Conservation (phyloP, 805 yeast species). For the Schizosaccharomyces osmophilus region DNA sequence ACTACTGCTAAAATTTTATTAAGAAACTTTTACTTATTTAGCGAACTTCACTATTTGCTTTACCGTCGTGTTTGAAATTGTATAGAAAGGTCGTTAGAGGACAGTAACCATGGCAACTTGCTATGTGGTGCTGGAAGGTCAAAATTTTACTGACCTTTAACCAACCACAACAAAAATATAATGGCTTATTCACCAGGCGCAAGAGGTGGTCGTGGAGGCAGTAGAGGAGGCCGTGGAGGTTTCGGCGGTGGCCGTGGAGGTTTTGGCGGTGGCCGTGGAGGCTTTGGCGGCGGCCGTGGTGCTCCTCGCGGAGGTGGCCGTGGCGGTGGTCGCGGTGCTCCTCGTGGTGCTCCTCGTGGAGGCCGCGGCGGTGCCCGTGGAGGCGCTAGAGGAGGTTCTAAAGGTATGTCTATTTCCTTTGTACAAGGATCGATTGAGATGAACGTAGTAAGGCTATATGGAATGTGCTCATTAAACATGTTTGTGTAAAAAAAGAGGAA, state of each 20-base stretch:
- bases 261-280: not conserved
- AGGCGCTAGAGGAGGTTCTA: conserved; percentile 15
- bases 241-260: not conserved
- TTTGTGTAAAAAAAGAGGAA: not conserved
- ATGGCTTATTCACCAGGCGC: conserved; percentile 1
- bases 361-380: conserved; percentile 18
- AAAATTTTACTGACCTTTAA: not conserved
- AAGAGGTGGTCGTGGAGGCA: not conserved
- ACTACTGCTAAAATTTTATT: too few relatives aligned
- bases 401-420: not conserved
- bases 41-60: too few relatives aligned
- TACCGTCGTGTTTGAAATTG: too few relatives aligned
- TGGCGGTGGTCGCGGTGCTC: conserved; percentile 20
- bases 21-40: too few relatives aligned
- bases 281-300: conserved; percentile 17
- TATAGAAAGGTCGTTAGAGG: too few relatives aligned
- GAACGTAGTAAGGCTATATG: too few relatives aligned
- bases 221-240: not conserved
- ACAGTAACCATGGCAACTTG: not conserved
- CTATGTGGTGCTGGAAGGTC: not conserved
- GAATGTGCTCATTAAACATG: too few relatives aligned
- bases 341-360: conserved; percentile 10
- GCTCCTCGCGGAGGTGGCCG: conserved; percentile 10
- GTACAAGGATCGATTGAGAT: too few relatives aligned
- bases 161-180: not conserved